Evolutionary conservation across 495 filamentous ascomycete species (phyloP).

Genomic region (Thozetella sp.): DNA sequence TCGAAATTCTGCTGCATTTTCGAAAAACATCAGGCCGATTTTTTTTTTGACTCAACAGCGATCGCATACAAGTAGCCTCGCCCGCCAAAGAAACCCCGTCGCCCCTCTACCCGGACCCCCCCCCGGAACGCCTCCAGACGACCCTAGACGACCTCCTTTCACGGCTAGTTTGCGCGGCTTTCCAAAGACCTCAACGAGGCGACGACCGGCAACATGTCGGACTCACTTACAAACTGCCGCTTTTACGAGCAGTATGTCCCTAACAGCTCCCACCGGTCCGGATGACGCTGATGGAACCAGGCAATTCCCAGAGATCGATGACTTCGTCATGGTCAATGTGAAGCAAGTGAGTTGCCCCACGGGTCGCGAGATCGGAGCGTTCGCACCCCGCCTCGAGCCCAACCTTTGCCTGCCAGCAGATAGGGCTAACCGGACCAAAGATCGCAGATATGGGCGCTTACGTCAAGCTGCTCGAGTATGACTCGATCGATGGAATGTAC

Average conservation of each 20-base stretch:
- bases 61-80: background rate
- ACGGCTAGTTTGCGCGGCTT: conserved; percentile 14
- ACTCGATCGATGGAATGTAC: conserved; percentile 97
- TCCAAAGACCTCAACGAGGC: conserved; percentile 22
- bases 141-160: background rate
- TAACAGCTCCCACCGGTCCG: background rate
- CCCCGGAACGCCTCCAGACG: conserved; percentile 2
- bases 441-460: conserved; percentile 99
- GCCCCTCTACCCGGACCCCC: background rate
- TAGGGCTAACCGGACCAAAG: conserved; percentile 42
- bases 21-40: background rate
- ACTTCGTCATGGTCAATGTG: conserved; percentile 99
- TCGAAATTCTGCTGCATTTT: background rate
- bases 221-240: conserved; percentile 84
- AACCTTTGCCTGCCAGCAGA: background rate
- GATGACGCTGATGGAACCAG: conserved; percentile 25
- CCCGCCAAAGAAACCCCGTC: background rate
- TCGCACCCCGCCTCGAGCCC: background rate
- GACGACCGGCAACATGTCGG: conserved; percentile 68
- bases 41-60: background rate
- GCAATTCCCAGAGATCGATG: conserved; percentile 97
- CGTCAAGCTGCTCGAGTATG: conserved; percentile 98
- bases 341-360: conserved; percentile 69
- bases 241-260: conserved; percentile 80
- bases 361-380: conserved; percentile 6